Conservation (phyloP, 208 protist genomes). For the Trypanosomatidae sp. region DNA sequence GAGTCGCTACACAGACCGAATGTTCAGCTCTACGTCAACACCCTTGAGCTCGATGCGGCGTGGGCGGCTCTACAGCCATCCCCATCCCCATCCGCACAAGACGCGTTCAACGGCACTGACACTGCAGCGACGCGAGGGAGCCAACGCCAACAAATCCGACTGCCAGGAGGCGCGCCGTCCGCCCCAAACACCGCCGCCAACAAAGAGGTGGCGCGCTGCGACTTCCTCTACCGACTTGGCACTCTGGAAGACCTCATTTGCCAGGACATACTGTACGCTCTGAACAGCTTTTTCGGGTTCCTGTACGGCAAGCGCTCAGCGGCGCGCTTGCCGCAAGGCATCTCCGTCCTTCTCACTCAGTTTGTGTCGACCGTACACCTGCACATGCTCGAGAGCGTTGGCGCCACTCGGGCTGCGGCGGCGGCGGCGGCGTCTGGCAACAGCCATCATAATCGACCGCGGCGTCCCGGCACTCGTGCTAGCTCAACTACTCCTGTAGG, state of each 20-base stretch:
- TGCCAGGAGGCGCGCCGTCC: neutral
- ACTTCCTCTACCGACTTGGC: conserved; percentile 43
- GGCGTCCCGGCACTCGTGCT: neutral
- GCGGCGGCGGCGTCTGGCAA: conserved; percentile 2
- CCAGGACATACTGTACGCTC: conserved; percentile 81
- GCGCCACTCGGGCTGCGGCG: neutral
- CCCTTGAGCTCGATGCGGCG: conserved; percentile 54
- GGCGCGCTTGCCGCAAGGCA: conserved; percentile 67
- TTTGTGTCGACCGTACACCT: conserved; percentile 80
- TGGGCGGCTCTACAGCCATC: conserved; percentile 19
- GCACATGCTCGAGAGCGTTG: conserved; percentile 52
- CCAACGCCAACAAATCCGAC: neutral
- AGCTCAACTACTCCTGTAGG: neutral
- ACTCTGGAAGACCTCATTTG: conserved; percentile 77
- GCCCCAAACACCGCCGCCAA: neutral
- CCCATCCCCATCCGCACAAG: neutral
- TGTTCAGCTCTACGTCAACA: conserved; percentile 87
- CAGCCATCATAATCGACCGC: neutral
- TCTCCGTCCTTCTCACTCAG: conserved; percentile 74
- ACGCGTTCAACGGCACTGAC: neutral
- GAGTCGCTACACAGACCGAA: conserved; percentile 77
- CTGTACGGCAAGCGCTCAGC: conserved; percentile 69
- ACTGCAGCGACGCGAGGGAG: neutral
- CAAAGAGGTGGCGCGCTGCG: conserved; percentile 5
- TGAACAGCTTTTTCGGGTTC: conserved; percentile 80